Evolutionary conservation across 768 basidiomycete species (phyloP).

Genomic region (Suillus ampliporus): DNA sequence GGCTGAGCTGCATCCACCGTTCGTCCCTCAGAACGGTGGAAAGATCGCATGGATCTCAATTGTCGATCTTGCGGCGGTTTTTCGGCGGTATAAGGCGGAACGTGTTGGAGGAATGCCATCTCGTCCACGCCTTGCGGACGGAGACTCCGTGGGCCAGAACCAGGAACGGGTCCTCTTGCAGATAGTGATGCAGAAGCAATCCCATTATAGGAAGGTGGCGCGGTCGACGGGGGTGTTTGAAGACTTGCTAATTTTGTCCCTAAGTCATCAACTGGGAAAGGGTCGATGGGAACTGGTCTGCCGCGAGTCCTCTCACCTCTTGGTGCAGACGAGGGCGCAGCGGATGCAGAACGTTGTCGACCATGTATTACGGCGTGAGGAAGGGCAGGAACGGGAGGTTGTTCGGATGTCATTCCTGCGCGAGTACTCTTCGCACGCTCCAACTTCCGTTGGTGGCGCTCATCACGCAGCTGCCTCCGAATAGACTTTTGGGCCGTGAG

Average conservation of each 20-base stretch:
- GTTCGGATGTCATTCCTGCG: constrained; percentile 23
- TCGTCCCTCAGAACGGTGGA: constrained; percentile 55
- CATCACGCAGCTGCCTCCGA: constrained; percentile 70
- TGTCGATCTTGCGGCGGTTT: constrained; percentile 27
- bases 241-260: constrained; percentile 60
- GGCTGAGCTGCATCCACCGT: constrained; percentile 41
- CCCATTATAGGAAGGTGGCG: constrained; percentile 17
- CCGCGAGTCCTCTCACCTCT: constrained; percentile 51
- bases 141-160: constrained; percentile 28
- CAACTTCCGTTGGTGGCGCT: constrained; percentile 61
- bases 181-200: constrained; percentile 17
- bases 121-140: constrained; percentile 23
- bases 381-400: constrained; percentile 22
- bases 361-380: constrained; percentile 30
- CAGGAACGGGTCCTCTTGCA: constrained; percentile 17
- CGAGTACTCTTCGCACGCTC: constrained; percentile 46
- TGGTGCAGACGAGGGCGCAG: constrained; percentile 23
- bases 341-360: constrained; percentile 40
- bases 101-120: constrained; percentile 24
- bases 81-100: constrained; percentile 25
- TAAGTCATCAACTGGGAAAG: constrained; percentile 64
- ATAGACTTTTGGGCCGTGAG: constrained; percentile 83
- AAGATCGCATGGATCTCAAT: constrained; percentile 62
- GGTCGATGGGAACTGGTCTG: constrained; percentile 42
- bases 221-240: constrained; percentile 35